phyloP scores from a whole-genome alignment of 1,284 basidiomycete species.

The Ustilago curta region DNA sequence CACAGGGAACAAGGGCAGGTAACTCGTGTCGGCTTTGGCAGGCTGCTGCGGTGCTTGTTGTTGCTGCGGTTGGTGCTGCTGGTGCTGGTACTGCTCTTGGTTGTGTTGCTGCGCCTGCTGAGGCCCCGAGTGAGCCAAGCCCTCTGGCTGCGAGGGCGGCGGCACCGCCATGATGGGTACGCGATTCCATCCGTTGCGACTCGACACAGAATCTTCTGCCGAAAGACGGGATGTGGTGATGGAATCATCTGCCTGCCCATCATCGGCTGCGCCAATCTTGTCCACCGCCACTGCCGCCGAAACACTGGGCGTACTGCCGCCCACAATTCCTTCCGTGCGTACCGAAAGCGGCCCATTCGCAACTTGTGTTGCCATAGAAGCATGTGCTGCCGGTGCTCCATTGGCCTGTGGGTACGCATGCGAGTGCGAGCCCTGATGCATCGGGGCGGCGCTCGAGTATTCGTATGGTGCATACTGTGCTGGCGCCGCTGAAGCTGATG shows the following conservation, averaged over 20 bases:
- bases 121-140: not conserved
- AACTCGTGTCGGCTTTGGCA: conserved; percentile 31
- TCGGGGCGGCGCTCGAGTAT: conserved; percentile 4
- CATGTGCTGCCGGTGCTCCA: conserved; percentile 6
- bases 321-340: conserved; percentile 29
- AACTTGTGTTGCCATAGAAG: conserved; percentile 9
- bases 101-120: conserved; percentile 11
- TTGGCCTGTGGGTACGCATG: conserved; percentile 6
- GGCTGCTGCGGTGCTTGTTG: conserved; percentile 13
- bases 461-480: conserved; percentile 24
- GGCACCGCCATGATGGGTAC: conserved; percentile 32
- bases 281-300: conserved; percentile 6
- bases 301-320: conserved; percentile 6
- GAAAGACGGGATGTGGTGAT: conserved; percentile 20
- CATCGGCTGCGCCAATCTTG: not conserved
- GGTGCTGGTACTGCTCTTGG: conserved; percentile 1
- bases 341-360: conserved; percentile 18
- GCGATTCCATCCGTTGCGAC: conserved; percentile 31
- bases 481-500: conserved; percentile 7
- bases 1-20: conserved; percentile 45
- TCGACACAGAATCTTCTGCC: conserved; percentile 31
- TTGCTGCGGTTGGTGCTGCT: conserved; percentile 6
- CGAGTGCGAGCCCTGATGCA: conserved; percentile 7
- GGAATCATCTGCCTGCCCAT: conserved; percentile 22
- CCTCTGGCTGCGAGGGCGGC: conserved; percentile 18